phyloP scores from a whole-genome alignment of 306 rosid genomes.

The Lithocarpus polystachyus region DNA sequence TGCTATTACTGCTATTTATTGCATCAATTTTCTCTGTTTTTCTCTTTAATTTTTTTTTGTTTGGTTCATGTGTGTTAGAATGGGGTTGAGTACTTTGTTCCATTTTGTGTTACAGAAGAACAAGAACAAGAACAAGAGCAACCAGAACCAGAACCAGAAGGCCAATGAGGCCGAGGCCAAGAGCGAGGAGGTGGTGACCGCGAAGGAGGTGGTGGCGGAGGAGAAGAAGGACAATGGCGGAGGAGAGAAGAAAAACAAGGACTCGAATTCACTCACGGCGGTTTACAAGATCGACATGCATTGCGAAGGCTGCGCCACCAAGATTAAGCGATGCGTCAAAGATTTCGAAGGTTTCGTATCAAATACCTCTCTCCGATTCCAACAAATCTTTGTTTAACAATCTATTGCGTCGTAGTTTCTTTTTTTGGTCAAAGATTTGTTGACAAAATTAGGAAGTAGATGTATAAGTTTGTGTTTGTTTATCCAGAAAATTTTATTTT shows the following conservation, averaged over 20 bases:
- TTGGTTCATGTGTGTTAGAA: background rate
- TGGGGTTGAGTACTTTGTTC: background rate
- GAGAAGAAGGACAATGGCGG: constrained; percentile 24
- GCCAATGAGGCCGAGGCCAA: background rate
- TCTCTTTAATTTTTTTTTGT: background rate
- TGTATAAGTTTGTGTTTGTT: background rate
- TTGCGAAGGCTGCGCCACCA: constrained; percentile 68
- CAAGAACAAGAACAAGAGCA: constrained; percentile 18
- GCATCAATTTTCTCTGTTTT: background rate
- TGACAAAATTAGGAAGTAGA: background rate
- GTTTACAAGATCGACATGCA: constrained; percentile 64
- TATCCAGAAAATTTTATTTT: background rate
- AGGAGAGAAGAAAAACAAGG: constrained; percentile 43
- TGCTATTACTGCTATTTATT: too few relatives aligned
- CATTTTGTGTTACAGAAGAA: constrained; percentile 19
- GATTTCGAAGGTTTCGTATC: constrained; percentile 35
- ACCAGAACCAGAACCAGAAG: background rate
- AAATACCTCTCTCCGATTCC: background rate
- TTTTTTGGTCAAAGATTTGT: background rate
- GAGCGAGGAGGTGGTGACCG: background rate
- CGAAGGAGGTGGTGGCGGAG: background rate
- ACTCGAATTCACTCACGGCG: constrained; percentile 23
- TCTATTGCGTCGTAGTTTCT: background rate
- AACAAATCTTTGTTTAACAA: background rate
- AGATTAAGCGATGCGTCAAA: constrained; percentile 33